Percentiles rank a stretch among this genome's conserved stretches.
Evolutionary conservation across 2,329 filamentous ascomycete species (phyloP).

Genomic region (Aspergillus intermedius): DNA sequence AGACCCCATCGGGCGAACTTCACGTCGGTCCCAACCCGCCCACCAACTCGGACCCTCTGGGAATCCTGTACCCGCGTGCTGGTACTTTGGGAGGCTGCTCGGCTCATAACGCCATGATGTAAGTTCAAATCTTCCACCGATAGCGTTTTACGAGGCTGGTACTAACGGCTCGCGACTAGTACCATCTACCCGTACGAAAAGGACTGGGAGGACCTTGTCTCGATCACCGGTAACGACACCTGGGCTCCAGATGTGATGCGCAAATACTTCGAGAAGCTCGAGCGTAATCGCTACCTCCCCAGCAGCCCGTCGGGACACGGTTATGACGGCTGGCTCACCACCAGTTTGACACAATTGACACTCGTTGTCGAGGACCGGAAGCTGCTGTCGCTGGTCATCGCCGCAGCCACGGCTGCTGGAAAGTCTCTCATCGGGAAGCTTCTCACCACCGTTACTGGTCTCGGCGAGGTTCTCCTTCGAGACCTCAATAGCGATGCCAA

Average conservation of each 20-base stretch:
- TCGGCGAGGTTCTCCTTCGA: slow-evolving; percentile 41
- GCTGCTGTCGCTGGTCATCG: slow-evolving; percentile 47
- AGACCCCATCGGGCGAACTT: slow-evolving; percentile 44
- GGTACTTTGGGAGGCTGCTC: slow-evolving; percentile 53
- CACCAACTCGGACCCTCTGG: slow-evolving; percentile 43
- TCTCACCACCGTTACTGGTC: slow-evolving; percentile 37
- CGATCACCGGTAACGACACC: slow-evolving; percentile 52
- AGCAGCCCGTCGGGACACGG: slow-evolving; percentile 46
- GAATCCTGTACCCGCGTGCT: slow-evolving; percentile 52
- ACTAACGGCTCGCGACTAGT: slow-evolving; percentile 8
- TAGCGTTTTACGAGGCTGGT: background rate
- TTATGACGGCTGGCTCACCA: slow-evolving; percentile 52
- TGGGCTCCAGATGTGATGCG: slow-evolving; percentile 54
- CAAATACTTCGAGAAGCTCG: slow-evolving; percentile 48
- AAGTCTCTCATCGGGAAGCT: slow-evolving; percentile 33
- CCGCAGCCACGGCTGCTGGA: slow-evolving; percentile 49
- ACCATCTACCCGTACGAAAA: slow-evolving; percentile 52
- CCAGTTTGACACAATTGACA: slow-evolving; percentile 45
- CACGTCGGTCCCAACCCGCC: slow-evolving; percentile 52
- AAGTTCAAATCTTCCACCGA: background rate
- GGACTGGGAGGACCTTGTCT: slow-evolving; percentile 53
- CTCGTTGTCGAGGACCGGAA: slow-evolving; percentile 49
- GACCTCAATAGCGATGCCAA: slow-evolving; percentile 47
- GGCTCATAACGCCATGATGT: slow-evolving; percentile 56
- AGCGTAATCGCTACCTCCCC: slow-evolving; percentile 48